Conservation (phyloP, 2,329 filamentous ascomycete species). For the Botrytis sinoallii region DNA sequence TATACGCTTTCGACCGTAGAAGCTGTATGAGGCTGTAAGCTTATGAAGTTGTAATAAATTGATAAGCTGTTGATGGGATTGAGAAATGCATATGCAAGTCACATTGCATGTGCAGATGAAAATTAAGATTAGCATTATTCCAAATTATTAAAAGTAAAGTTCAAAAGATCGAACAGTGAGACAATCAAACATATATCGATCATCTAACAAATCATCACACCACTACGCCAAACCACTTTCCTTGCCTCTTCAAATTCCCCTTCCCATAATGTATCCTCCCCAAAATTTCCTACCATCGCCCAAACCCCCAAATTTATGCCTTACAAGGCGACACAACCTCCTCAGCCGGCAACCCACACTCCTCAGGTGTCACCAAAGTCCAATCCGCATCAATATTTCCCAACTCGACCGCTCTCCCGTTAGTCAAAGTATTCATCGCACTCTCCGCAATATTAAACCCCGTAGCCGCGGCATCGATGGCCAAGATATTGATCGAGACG, state of each 20-base stretch:
- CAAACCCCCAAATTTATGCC: background rate
- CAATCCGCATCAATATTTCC: slow-evolving; percentile 53
- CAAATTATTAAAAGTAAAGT: background rate
- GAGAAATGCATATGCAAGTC: too few species aligned
- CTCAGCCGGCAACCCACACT: slow-evolving; percentile 42
- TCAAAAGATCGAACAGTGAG: background rate
- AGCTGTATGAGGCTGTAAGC: background rate
- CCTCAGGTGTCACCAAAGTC: slow-evolving; percentile 42
- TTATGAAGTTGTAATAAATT: background rate
- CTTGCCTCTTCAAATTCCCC: too few species aligned
- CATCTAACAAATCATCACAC: background rate
- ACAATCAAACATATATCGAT: background rate
- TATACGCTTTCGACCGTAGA: background rate
- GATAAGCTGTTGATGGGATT: fast-evolving
- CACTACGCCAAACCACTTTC: background rate
- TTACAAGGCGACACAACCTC: background rate
- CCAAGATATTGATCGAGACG: slow-evolving; percentile 52
- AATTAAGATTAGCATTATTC: background rate
- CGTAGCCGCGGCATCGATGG: slow-evolving; percentile 50
- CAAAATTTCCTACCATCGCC: background rate
- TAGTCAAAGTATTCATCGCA: slow-evolving; percentile 56
- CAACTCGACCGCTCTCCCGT: slow-evolving; percentile 47
- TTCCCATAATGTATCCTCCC: background rate
- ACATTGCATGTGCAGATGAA: background rate
- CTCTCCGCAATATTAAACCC: slow-evolving; percentile 56